phyloP scores from a whole-genome alignment of 73 alveolate genomes.

The Tetrahymena elliotti region DNA sequence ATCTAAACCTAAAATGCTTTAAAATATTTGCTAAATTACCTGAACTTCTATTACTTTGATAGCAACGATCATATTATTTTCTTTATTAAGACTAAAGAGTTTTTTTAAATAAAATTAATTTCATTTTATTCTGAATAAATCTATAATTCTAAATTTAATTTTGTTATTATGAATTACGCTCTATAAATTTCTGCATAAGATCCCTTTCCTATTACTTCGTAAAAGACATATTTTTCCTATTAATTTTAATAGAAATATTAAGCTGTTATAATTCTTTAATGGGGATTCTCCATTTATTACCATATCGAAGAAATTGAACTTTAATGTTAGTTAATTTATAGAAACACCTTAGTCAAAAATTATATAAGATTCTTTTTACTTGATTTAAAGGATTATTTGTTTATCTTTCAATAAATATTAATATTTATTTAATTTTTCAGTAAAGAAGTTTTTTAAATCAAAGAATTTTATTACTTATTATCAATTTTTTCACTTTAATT shows the following conservation, averaged over 20 bases:
- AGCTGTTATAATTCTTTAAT: neutral
- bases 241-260: neutral
- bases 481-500: neutral
- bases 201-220: slow-evolving; percentile 64
- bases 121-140: neutral
- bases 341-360: neutral
- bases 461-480: neutral
- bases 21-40: neutral
- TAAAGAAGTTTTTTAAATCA: neutral
- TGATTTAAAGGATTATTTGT: neutral
- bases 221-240: slow-evolving; percentile 10
- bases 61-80: slow-evolving; percentile 55
- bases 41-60: slow-evolving; percentile 51
- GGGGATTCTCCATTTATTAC: neutral
- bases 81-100: slow-evolving; percentile 24
- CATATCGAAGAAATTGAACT: neutral
- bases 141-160: neutral
- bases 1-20: too few species aligned
- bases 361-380: neutral
- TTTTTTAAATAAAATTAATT: too few species aligned
- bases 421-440: neutral
- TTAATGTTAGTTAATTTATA: neutral
- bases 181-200: slow-evolving; percentile 59
- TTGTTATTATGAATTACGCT: neutral
- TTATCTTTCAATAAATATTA: neutral